A percentile compares a stretch with the other conserved stretches of the same genome.
These are phyloP conservation scores for Solanum corneliomulleri DNA, from an alignment of 257 asterid genomes.

Conservation along the genomic window DNA sequence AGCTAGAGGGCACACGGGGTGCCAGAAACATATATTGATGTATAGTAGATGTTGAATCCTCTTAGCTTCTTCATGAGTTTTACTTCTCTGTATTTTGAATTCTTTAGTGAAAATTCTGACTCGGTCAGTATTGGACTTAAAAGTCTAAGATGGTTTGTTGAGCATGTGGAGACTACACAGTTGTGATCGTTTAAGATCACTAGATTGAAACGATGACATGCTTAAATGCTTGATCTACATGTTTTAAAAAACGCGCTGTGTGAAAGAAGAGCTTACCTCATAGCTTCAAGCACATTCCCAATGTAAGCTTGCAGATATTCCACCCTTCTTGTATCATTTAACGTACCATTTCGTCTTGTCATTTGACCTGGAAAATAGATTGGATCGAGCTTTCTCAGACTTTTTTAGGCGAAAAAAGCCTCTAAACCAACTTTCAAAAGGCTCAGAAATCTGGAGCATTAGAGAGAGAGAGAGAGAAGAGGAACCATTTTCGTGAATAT, in stretches of 20 bases:
- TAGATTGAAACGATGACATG: not conserved
- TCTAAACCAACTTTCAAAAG: not conserved
- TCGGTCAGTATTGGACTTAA: not conserved
- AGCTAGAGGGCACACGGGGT: not conserved
- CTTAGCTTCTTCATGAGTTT: too few species aligned
- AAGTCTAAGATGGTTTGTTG: not conserved
- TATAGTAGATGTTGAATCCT: not conserved
- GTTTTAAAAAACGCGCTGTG: not conserved
- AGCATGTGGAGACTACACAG: not conserved
- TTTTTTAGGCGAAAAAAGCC: not conserved
- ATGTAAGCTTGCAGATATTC: conserved; percentile 9
- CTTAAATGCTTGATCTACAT: not conserved
- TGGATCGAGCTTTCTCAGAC: not conserved
- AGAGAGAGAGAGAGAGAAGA: not conserved
- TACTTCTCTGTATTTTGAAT: not conserved
- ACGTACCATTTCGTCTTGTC: conserved; percentile 2
- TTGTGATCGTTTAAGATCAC: not conserved
- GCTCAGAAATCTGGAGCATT: not conserved
- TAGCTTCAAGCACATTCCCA: conserved; percentile 17
- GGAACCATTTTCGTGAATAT: conserved; percentile 30
- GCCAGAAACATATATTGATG: not conserved
- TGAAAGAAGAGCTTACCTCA: conserved; percentile 1
- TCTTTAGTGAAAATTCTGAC: not conserved
- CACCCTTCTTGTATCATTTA: conserved; percentile 11
- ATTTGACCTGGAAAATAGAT: not conserved